phyloP scores from a whole-genome alignment of 1,284 basidiomycete genomes.

The Pseudomicrostroma phylloplanum region DNA sequence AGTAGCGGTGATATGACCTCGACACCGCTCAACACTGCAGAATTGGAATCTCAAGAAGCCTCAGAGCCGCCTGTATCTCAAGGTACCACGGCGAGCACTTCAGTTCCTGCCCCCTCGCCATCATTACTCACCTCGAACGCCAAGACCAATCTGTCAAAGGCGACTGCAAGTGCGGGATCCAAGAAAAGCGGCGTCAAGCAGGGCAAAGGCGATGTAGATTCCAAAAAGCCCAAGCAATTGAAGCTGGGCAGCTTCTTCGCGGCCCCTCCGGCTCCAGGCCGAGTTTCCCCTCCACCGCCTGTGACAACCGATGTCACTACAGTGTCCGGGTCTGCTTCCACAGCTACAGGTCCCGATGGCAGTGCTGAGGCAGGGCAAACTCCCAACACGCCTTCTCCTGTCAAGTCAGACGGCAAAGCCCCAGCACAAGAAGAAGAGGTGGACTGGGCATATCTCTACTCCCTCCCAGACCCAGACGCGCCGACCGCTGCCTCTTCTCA shows the following conservation, averaged over 20 bases:
- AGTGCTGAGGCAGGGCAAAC: not conserved
- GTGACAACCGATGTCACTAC: not conserved
- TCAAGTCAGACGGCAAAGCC: too few species aligned
- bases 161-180: too few species aligned
- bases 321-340: not conserved
- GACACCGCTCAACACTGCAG: not conserved
- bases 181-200: not conserved
- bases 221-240: slow-evolving; percentile 4
- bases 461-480: slow-evolving; percentile 5
- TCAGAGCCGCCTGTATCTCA: too few species aligned
- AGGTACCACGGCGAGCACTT: too few species aligned
- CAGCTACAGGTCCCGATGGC: not conserved
- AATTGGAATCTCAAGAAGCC: too few species aligned
- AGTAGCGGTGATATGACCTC: not conserved
- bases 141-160: too few species aligned
- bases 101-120: too few species aligned
- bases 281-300: not conserved
- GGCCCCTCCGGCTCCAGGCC: not conserved
- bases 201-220: not conserved
- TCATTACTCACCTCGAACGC: too few species aligned
- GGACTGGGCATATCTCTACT: not conserved
- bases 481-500: not conserved
- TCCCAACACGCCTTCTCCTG: not conserved
- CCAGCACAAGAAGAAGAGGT: not conserved
- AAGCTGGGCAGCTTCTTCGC: not conserved